These are phyloP conservation scores for Phytophthora cactorum DNA, from an alignment of 352 stramenopile species.

Conservation along the genomic window DNA sequence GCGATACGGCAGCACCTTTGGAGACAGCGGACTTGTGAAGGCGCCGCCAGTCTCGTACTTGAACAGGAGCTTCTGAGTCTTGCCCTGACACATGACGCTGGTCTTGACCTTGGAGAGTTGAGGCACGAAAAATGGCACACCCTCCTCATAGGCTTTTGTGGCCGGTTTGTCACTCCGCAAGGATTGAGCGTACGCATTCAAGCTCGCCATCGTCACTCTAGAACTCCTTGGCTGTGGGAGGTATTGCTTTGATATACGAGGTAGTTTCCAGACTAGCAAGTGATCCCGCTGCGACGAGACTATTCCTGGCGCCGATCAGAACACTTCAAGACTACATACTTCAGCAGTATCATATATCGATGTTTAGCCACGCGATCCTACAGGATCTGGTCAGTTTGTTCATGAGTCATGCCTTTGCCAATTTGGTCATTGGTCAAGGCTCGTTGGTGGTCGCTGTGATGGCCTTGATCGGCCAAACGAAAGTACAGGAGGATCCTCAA, in stretches of 20 bases:
- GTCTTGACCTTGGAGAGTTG: slow-evolving; percentile 77
- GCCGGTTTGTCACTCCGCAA: slow-evolving; percentile 38
- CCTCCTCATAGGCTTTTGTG: slow-evolving; percentile 40
- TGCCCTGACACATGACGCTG: slow-evolving; percentile 59
- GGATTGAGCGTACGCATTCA: slow-evolving; percentile 50
- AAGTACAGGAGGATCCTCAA: too few species aligned
- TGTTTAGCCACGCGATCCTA: too few species aligned
- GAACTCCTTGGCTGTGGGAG: not conserved
- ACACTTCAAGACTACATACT: not conserved
- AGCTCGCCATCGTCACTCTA: slow-evolving; percentile 35
- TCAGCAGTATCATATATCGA: too few species aligned
- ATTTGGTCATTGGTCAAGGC: too few species aligned
- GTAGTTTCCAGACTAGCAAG: not conserved
- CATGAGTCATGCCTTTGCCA: too few species aligned
- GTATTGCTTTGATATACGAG: not conserved
- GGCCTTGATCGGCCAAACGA: too few species aligned
- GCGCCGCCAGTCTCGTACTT: slow-evolving; percentile 41
- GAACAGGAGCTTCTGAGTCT: slow-evolving; percentile 59
- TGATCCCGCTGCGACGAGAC: not conserved
- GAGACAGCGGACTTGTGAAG: slow-evolving; percentile 16
- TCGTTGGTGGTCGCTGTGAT: too few species aligned
- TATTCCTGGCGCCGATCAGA: not conserved
- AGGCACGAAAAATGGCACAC: slow-evolving; percentile 65
- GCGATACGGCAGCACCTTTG: slow-evolving; percentile 55
- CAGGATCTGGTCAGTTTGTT: too few species aligned